Evolutionary conservation across 2,329 filamentous ascomycete genomes (phyloP).

Genomic region (Pseudogymnoascus sp.): DNA sequence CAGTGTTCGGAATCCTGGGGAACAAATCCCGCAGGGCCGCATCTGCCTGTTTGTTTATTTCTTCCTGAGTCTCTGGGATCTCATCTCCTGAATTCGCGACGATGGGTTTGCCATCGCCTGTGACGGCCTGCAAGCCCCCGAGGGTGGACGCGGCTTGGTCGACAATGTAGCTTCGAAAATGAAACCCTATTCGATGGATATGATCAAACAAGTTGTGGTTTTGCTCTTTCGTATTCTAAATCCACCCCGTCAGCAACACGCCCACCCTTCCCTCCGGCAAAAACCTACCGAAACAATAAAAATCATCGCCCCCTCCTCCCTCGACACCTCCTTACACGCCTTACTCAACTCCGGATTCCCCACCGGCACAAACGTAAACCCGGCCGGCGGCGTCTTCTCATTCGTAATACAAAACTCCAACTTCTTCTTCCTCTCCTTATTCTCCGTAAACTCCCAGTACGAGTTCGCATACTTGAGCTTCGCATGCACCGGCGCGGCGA

Average conservation of each 20-base stretch:
- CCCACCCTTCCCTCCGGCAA: neutral
- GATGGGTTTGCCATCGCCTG: slow-evolving; percentile 20
- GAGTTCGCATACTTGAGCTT: slow-evolving; percentile 43
- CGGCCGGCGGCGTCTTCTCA: slow-evolving; percentile 46
- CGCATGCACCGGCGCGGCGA: slow-evolving; percentile 26
- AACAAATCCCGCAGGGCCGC: slow-evolving; percentile 57
- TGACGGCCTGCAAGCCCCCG: slow-evolving; percentile 24
- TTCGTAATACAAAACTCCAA: slow-evolving; percentile 42
- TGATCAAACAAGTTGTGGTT: slow-evolving; percentile 34
- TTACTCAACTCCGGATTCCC: slow-evolving; percentile 55
- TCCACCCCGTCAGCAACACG: neutral
- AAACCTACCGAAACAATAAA: slow-evolving; percentile 57
- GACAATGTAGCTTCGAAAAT: slow-evolving; percentile 52
- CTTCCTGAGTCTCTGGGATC: slow-evolving; percentile 51
- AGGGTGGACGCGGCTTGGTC: slow-evolving; percentile 42
- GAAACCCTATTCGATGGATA: slow-evolving; percentile 53
- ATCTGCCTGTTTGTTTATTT: slow-evolving; percentile 57
- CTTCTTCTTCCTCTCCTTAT: slow-evolving; percentile 57
- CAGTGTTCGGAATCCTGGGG: slow-evolving; percentile 57
- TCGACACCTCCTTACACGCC: slow-evolving; percentile 57
- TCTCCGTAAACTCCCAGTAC: slow-evolving; percentile 59
- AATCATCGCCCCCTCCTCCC: slow-evolving; percentile 55
- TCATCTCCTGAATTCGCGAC: slow-evolving; percentile 39
- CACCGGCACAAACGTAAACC: slow-evolving; percentile 56
- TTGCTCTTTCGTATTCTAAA: slow-evolving; percentile 22